Evolutionary conservation across 148 eudicot genomes (phyloP).

Genomic region (Dianthus caryophyllus): DNA sequence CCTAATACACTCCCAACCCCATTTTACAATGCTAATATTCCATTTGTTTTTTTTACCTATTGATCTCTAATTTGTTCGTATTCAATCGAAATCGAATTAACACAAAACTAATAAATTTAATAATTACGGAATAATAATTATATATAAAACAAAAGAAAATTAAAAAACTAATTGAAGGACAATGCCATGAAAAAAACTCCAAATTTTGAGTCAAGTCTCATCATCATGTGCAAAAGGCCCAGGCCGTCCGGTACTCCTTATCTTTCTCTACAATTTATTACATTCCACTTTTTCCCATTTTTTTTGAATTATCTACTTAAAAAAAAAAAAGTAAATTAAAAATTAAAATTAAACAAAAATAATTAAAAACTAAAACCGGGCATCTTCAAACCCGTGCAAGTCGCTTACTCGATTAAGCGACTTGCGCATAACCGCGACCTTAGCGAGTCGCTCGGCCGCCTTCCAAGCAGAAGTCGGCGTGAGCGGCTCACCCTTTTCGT

Average conservation of each 20-base stretch:
- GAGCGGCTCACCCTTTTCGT: conserved; percentile 70
- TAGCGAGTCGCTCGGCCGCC: conserved; percentile 92
- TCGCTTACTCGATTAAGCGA: conserved; percentile 81
- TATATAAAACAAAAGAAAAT: not conserved
- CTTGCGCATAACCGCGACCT: conserved; percentile 87
- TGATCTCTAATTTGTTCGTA: conserved; percentile 10
- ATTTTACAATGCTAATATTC: not conserved
- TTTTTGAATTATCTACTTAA: conserved; percentile 1
- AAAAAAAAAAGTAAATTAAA: not conserved
- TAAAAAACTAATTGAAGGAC: not conserved
- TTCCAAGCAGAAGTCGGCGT: conserved; percentile 98
- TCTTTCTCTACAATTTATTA: conserved; percentile 17
- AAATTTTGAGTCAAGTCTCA: conserved; percentile 17
- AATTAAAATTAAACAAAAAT: not conserved
- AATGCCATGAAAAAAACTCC: conserved; percentile 4
- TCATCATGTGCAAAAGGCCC: conserved; percentile 33
- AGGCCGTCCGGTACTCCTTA: conserved; percentile 28
- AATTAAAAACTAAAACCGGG: conserved; percentile 51
- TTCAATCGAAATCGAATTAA: not conserved
- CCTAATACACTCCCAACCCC: not conserved
- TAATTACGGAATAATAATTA: too few relatives aligned
- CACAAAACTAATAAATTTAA: not conserved
- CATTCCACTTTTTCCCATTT: not conserved
- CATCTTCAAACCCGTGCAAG: conserved; percentile 96
- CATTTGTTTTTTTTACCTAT: not conserved